These are phyloP conservation scores for Malus sylvestris DNA, from an alignment of 306 rosid species.

Conservation along the genomic window DNA sequence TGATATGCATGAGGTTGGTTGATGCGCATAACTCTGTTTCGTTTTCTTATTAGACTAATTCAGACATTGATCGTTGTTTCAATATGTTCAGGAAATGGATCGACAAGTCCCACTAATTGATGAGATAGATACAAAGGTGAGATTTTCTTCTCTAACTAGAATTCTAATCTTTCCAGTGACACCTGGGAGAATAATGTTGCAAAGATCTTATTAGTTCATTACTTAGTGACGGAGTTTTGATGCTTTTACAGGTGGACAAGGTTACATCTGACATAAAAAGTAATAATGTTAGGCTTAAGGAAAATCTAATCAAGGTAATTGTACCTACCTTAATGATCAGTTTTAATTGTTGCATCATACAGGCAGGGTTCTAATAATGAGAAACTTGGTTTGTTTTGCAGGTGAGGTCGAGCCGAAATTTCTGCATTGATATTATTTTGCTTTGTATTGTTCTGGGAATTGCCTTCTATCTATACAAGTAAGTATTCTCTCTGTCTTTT, in stretches of 20 bases:
- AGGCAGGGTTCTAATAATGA: slow-evolving; percentile 4
- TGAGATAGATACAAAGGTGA: slow-evolving; percentile 78
- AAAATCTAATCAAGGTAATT: slow-evolving; percentile 62
- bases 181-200: not conserved
- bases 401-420: slow-evolving; percentile 86
- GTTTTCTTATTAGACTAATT: not conserved
- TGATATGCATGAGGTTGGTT: slow-evolving; percentile 84
- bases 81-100: slow-evolving; percentile 66
- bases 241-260: slow-evolving; percentile 56
- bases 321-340: not conserved
- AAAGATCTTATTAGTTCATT: slow-evolving; percentile 1
- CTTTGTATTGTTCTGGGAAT: slow-evolving; percentile 77
- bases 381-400: slow-evolving; percentile 29
- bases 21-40: slow-evolving; percentile 6
- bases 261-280: slow-evolving; percentile 53
- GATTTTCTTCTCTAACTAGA: not conserved
- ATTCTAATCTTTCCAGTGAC: not conserved
- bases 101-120: slow-evolving; percentile 83
- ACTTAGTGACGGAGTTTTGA: slow-evolving; percentile 2
- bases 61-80: slow-evolving; percentile 15
- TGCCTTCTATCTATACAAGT: slow-evolving; percentile 62
- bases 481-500: slow-evolving; percentile 13
- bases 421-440: slow-evolving; percentile 77
- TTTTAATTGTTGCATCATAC: not conserved
- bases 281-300: slow-evolving; percentile 66